phyloP scores from a whole-genome alignment of 495 filamentous ascomycete species.

The Penicillium longicatenatum region DNA sequence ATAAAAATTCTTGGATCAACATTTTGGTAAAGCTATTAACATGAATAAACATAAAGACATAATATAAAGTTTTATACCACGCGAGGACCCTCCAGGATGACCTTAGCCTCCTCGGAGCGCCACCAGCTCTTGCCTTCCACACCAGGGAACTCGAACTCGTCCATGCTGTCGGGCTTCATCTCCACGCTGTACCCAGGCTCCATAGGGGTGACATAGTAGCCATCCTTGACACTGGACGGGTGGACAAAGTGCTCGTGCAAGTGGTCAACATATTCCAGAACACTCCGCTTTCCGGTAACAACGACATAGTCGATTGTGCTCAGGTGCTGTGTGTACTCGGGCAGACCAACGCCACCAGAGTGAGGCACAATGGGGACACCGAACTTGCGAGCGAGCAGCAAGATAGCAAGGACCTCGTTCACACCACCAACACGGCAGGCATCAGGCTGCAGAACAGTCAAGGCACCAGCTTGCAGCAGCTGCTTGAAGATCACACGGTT shows the following conservation, averaged over 20 bases:
- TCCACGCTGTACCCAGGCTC: conserved; percentile 87
- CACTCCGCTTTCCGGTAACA: conserved; percentile 75
- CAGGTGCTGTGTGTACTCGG: conserved; percentile 93
- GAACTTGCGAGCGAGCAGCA: conserved; percentile 86
- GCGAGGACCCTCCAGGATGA: conserved; percentile 59
- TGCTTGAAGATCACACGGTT: conserved; percentile 96
- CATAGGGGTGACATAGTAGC: conserved; percentile 83
- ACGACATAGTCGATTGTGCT: conserved; percentile 94
- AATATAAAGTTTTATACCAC: conserved; percentile 28
- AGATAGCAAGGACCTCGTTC: conserved; percentile 89
- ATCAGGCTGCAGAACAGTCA: conserved; percentile 89
- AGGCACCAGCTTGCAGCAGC: conserved; percentile 72
- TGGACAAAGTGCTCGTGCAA: conserved; percentile 92
- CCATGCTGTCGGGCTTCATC: conserved; percentile 91
- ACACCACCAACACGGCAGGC: conserved; percentile 90
- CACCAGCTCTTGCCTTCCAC: conserved; percentile 80
- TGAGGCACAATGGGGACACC: conserved; percentile 85
- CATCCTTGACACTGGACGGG: conserved; percentile 76
- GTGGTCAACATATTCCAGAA: conserved; percentile 92
- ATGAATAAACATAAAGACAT: conserved; percentile 28
- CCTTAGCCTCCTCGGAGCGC: conserved; percentile 68
- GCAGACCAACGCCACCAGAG: conserved; percentile 84
- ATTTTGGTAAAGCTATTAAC: conserved; percentile 19
- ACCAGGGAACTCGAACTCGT: conserved; percentile 72
- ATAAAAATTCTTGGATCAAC: background rate